Base-by-base conservation (phyloP, 805 yeast genomes). In the Priceomyces haplophilus region DNA sequence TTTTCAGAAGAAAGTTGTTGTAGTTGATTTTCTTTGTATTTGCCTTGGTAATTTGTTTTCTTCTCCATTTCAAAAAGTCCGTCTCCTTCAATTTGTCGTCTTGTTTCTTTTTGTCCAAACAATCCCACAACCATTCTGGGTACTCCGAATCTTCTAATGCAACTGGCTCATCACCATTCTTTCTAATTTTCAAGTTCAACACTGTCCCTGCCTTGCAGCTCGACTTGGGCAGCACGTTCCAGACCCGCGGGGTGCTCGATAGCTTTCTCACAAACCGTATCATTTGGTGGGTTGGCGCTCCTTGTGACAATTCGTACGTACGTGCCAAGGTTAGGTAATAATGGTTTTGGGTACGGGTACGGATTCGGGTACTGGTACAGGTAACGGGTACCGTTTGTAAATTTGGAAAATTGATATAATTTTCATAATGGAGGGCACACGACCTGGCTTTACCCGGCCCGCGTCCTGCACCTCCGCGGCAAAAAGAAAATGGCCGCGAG, bases 81-180 rank as follows among this genome's bases (percentile, higher is more conserved):
- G 79, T 79, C 18, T 70, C 72, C 39, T 77, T 81, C 30, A 84
- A 70, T 50, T 76, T 70, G 20, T 70, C 76, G 43, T 73, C 69
- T 55, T 79, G 82, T n/a, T 77, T 77, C 30, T 77, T 76, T 40
- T 76, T 69, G 61, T 90, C 95, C 24, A 89, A 75, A 37, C 87
- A 71, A 4, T 76, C 79, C 98, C 98, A 93, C 41, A 91, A 73
- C 99, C 99, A 91, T 35, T 76, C 86, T 4, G 99, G 99, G 59
- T 91, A 91, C 55, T 90, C 96, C 30, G 72, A 72, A 60, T 93
- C 98, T 47, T 84, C 88, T 42, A 85, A 64, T 1, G 98, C 98
- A 4, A 88, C 81, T 7, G 95, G 88, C 53, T 89, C 97, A 46
- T 83, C 80, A n/a, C 91, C 95, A 29, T 75, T 73, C 58, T 88